Conservation (phyloP, 495 filamentous ascomycete genomes). For the Penicillium coprophilum region DNA sequence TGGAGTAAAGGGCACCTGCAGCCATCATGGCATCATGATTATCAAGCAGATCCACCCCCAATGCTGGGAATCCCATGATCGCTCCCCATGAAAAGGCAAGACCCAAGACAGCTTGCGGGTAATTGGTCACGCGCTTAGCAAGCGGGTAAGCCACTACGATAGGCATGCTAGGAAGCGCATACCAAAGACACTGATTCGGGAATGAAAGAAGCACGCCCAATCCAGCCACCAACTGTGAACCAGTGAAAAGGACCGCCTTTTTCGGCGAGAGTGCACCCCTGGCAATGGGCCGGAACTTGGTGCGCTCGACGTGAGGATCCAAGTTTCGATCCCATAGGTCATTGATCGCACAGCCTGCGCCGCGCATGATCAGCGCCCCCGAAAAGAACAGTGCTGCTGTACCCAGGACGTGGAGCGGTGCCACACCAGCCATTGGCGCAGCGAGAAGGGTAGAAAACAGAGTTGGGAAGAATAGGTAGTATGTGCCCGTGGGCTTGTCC, state of each 20-base stretch:
- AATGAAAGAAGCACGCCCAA: slow-evolving; percentile 84
- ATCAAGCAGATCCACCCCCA: slow-evolving; percentile 75
- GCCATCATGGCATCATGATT: slow-evolving; percentile 64
- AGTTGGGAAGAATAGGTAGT: slow-evolving; percentile 95
- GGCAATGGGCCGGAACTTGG: slow-evolving; percentile 84
- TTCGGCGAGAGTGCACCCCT: slow-evolving; percentile 75
- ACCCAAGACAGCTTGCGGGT: slow-evolving; percentile 89
- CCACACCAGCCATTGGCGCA: slow-evolving; percentile 50
- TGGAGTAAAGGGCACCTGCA: slow-evolving; percentile 74
- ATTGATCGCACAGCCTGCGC: slow-evolving; percentile 97
- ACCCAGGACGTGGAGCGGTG: slow-evolving; percentile 62
- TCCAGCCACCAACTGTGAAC: slow-evolving; percentile 75
- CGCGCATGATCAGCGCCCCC: slow-evolving; percentile 92
- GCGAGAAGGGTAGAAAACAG: slow-evolving; percentile 78
- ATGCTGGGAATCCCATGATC: slow-evolving; percentile 91
- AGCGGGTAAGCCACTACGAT: slow-evolving; percentile 85
- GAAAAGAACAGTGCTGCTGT: slow-evolving; percentile 78
- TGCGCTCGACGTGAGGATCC: slow-evolving; percentile 86
- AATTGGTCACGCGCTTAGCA: slow-evolving; percentile 91
- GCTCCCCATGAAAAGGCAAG: slow-evolving; percentile 97
- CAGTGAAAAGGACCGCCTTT: slow-evolving; percentile 77
- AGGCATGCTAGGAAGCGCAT: slow-evolving; percentile 79
- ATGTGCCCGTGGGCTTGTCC: slow-evolving; percentile 92
- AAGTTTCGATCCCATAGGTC: slow-evolving; percentile 95
- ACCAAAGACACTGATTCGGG: slow-evolving; percentile 78